These are phyloP conservation scores for Blastobotrys chiropterorum DNA, from an alignment of 805 yeast species.

Conservation along the genomic window DNA sequence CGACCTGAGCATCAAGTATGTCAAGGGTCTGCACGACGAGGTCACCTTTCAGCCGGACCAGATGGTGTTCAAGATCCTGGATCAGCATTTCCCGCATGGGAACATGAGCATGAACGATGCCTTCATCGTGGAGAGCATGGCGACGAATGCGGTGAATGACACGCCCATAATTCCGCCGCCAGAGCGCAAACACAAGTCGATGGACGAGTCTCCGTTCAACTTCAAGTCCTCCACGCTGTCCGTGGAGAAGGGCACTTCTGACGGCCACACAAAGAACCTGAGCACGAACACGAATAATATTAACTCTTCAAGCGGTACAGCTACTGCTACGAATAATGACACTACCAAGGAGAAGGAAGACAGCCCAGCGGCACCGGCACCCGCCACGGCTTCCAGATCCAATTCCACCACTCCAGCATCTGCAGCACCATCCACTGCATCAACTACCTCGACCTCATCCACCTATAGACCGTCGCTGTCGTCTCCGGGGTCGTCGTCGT, in stretches of 20 bases:
- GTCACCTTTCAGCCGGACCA: constrained; percentile 19
- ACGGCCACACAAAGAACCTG: neutral
- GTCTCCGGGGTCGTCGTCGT: neutral
- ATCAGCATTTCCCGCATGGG: constrained; percentile 18
- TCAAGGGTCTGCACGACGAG: neutral
- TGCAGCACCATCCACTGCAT: constrained; percentile 7
- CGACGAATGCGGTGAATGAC: neutral
- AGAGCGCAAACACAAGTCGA: neutral
- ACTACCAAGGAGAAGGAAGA: neutral
- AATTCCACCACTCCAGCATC: neutral
- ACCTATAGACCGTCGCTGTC: constrained; percentile 3
- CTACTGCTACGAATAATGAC: neutral
- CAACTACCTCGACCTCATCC: constrained; percentile 4
- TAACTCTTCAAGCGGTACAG: too few species aligned
- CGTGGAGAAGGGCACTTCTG: neutral
- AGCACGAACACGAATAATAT: neutral
- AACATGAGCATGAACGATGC: constrained; percentile 21
- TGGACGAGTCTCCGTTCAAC: neutral
- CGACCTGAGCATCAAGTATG: constrained; percentile 36
- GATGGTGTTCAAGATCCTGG: constrained; percentile 13
- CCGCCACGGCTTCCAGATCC: too few species aligned
- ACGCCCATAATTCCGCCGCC: neutral
- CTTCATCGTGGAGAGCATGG: constrained; percentile 10
- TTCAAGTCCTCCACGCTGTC: neutral
- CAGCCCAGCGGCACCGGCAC: neutral